Evolutionary conservation across 2,329 filamentous ascomycete genomes (phyloP).

Genomic region (Clonostachys sp.): DNA sequence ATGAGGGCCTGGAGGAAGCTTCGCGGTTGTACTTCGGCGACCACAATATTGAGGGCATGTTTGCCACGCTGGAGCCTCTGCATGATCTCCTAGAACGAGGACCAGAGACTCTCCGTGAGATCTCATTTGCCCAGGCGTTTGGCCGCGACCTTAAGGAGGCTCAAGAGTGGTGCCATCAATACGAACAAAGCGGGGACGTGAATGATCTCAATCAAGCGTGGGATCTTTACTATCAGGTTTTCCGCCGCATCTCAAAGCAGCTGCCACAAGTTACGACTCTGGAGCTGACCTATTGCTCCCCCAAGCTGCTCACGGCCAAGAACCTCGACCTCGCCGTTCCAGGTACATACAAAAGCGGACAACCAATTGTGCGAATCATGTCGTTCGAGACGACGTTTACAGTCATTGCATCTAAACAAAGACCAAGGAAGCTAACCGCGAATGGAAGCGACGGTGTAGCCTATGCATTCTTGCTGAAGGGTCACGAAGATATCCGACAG

Average conservation of each 20-base stretch:
- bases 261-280: slow-evolving; percentile 87
- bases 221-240: slow-evolving; percentile 99
- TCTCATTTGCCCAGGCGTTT: slow-evolving; percentile 96
- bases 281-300: slow-evolving; percentile 95
- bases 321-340: slow-evolving; percentile 93
- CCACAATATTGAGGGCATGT: slow-evolving; percentile 97
- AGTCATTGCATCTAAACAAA: slow-evolving; percentile 96
- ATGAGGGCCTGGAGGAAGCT: slow-evolving; percentile 95
- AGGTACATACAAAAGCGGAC: slow-evolving; percentile 80
- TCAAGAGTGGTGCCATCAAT: slow-evolving; percentile 92
- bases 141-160: slow-evolving; percentile 93
- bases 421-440: slow-evolving; percentile 83
- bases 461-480: slow-evolving; percentile 91
- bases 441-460: slow-evolving; percentile 83
- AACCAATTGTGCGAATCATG: slow-evolving; percentile 76
- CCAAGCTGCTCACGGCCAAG: slow-evolving; percentile 79
- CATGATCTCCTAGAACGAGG: slow-evolving; percentile 89
- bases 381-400: slow-evolving; percentile 87
- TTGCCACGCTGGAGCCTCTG: slow-evolving; percentile 80
- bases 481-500: slow-evolving; percentile 98
- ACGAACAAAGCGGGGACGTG: slow-evolving; percentile 81
- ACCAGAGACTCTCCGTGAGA: slow-evolving; percentile 88
- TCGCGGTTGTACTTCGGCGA: slow-evolving; percentile 96
- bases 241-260: slow-evolving; percentile 91
- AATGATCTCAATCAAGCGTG: slow-evolving; percentile 97